Conservation (phyloP, 495 filamentous ascomycete species). For the Aspergillus nidulans region DNA sequence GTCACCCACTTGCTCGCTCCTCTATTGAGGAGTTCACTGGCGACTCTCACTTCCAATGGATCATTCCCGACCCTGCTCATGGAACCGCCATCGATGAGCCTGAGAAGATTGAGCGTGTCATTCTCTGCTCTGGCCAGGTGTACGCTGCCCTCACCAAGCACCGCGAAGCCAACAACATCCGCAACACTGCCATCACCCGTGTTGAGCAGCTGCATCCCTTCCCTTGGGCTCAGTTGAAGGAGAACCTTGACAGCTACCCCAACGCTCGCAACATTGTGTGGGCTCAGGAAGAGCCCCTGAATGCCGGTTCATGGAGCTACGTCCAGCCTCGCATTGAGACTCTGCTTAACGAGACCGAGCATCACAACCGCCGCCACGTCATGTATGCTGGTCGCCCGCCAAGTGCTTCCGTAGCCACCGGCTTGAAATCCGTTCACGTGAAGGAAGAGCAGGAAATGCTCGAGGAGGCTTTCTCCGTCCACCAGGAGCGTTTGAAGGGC, state of each 20-base stretch:
- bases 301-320: conserved; percentile 93
- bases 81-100: conserved; percentile 65
- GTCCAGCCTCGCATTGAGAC: conserved; percentile 95
- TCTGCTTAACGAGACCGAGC: conserved; percentile 80
- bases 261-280: conserved; percentile 96
- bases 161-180: conserved; percentile 76
- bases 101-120: conserved; percentile 87
- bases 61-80: conserved; percentile 86
- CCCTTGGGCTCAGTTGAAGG: conserved; percentile 93
- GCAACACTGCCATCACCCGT: conserved; percentile 87
- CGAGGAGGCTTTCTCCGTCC: conserved; percentile 64
- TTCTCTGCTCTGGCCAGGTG: conserved; percentile 93
- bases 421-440: conserved; percentile 78
- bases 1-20: conserved; percentile 81
- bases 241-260: conserved; percentile 93
- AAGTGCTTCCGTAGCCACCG: conserved; percentile 87
- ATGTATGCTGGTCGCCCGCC: conserved; percentile 93
- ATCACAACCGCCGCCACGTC: conserved; percentile 90
- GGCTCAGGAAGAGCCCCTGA: conserved; percentile 95
- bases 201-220: conserved; percentile 98
- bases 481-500: conserved; percentile 55
- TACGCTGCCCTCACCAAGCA: conserved; percentile 87
- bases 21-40: conserved; percentile 81
- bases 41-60: conserved; percentile 91
- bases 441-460: conserved; percentile 94